Percentiles rank a stretch among this genome's conserved stretches.
Evolutionary conservation across 2,329 filamentous ascomycete species (phyloP).

Genomic region (Bimuria novae-zelandiae): DNA sequence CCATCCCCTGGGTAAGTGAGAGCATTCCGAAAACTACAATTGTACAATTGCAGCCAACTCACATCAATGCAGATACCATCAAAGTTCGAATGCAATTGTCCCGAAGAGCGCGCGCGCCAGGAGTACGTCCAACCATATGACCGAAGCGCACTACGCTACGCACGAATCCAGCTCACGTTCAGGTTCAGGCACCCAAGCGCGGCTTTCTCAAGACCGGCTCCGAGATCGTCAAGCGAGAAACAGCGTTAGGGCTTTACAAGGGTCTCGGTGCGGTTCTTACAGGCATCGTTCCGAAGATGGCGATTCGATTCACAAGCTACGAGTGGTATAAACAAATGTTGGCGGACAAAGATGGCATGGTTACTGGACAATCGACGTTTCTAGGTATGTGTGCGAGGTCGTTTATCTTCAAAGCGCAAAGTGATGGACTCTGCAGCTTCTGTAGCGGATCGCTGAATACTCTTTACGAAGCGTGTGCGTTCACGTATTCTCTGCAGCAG

Average conservation of each 20-base stretch:
- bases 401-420: no score
- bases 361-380: constrained; percentile 75
- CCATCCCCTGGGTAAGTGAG: constrained; percentile 79
- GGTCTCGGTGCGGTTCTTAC: constrained; percentile 95
- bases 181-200: constrained; percentile 66
- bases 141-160: background rate
- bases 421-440: no score
- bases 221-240: constrained; percentile 88
- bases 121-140: constrained; percentile 56
- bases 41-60: constrained; percentile 13
- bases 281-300: constrained; percentile 98
- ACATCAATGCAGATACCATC: constrained; percentile 75
- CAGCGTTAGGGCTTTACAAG: constrained; percentile 92
- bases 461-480: background rate
- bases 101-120: constrained; percentile 77
- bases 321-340: constrained; percentile 90
- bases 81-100: constrained; percentile 99
- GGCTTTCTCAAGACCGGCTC: constrained; percentile 86
- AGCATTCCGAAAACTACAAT: no score
- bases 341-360: constrained; percentile 67
- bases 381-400: constrained; percentile 63
- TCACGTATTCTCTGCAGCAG: background rate
- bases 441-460: background rate
- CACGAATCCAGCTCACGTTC: constrained; percentile 3
- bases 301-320: constrained; percentile 97